These are phyloP conservation scores for Penicillium sp. DNA, from an alignment of 2,329 filamentous ascomycete species.

Conservation along the genomic window DNA sequence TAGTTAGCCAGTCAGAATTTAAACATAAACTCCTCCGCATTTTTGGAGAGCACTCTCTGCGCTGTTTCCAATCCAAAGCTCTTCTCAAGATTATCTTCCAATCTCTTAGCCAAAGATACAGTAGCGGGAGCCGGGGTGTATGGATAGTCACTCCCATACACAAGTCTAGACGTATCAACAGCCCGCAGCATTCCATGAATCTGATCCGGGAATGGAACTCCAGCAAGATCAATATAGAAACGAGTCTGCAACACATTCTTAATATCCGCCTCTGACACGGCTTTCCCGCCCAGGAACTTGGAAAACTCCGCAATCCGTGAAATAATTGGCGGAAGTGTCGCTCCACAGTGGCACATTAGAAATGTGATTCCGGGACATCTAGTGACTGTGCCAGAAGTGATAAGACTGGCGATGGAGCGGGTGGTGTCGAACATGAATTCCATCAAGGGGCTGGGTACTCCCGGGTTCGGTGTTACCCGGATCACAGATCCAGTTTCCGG, in stretches of 20 bases:
- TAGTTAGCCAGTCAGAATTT: neutral
- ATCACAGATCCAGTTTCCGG: slow-evolving; percentile 2
- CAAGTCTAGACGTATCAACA: slow-evolving; percentile 42
- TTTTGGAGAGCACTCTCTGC: slow-evolving; percentile 6
- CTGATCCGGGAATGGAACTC: slow-evolving; percentile 52
- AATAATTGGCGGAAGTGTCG: slow-evolving; percentile 32
- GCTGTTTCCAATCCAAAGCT: slow-evolving; percentile 7
- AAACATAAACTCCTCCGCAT: slow-evolving; percentile 7
- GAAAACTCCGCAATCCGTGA: slow-evolving; percentile 24
- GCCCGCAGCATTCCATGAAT: slow-evolving; percentile 50
- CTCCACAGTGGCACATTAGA: slow-evolving; percentile 26
- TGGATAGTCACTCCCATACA: slow-evolving; percentile 58
- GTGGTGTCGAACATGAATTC: slow-evolving; percentile 32
- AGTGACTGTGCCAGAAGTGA: slow-evolving; percentile 21
- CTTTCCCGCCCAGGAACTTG: neutral
- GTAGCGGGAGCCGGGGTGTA: slow-evolving; percentile 43
- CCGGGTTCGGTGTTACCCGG: slow-evolving; percentile 12
- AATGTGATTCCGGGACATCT: slow-evolving; percentile 25
- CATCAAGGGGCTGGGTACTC: slow-evolving; percentile 23
- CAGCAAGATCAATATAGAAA: slow-evolving; percentile 57
- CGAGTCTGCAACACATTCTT: slow-evolving; percentile 29
- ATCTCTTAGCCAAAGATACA: slow-evolving; percentile 36
- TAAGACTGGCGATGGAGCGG: slow-evolving; percentile 25
- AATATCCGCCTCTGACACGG: slow-evolving; percentile 11
- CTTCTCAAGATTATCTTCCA: slow-evolving; percentile 39